A percentile compares a stretch with the other conserved stretches of the same genome.
Conservation (phyloP, 768 basidiomycete species). For the Postia placenta region DNA sequence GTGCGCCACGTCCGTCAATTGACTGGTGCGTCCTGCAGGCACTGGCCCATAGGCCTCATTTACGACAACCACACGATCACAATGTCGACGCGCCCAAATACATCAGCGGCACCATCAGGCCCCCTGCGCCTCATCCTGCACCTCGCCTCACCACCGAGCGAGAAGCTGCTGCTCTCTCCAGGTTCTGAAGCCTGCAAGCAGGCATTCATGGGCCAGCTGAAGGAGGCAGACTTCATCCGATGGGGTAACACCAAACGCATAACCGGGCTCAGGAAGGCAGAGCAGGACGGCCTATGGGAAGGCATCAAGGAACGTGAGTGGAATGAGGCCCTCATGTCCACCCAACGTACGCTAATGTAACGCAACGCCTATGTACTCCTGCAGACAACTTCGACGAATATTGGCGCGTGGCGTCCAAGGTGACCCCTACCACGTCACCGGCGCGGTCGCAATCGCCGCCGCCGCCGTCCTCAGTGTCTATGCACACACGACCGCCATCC, state of each 20-base stretch:
- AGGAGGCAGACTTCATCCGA: conserved; percentile 94
- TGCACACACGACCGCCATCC: conserved; percentile 60
- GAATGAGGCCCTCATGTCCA: not conserved
- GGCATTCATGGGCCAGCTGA: conserved; percentile 91
- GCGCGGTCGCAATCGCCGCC: conserved; percentile 52
- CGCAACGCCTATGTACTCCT: not conserved
- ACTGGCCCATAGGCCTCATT: conserved; percentile 95
- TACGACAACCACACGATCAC: conserved; percentile 81
- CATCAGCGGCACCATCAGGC: conserved; percentile 34
- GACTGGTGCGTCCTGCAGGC: conserved; percentile 61
- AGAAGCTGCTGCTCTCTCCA: conserved; percentile 78
- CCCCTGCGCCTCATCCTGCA: conserved; percentile 83
- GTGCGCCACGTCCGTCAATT: not conserved
- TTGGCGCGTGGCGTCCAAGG: conserved; percentile 90
- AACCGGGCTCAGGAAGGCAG: conserved; percentile 82
- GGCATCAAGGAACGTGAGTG: conserved; percentile 88
- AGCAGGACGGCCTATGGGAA: conserved; percentile 97
- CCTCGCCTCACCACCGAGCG: conserved; percentile 79
- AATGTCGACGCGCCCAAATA: conserved; percentile 40
- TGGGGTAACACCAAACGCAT: conserved; percentile 96
- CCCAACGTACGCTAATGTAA: not conserved
- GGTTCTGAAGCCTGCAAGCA: conserved; percentile 85
- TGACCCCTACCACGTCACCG: conserved; percentile 75
- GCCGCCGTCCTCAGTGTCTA: conserved; percentile 45
- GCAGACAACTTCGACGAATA: conserved; percentile 95